Evolutionary conservation across 768 basidiomycete genomes (phyloP), one percentile per base, ranked within the genome.

Genomic region (Brasilioporus rufonigricans): DNA sequence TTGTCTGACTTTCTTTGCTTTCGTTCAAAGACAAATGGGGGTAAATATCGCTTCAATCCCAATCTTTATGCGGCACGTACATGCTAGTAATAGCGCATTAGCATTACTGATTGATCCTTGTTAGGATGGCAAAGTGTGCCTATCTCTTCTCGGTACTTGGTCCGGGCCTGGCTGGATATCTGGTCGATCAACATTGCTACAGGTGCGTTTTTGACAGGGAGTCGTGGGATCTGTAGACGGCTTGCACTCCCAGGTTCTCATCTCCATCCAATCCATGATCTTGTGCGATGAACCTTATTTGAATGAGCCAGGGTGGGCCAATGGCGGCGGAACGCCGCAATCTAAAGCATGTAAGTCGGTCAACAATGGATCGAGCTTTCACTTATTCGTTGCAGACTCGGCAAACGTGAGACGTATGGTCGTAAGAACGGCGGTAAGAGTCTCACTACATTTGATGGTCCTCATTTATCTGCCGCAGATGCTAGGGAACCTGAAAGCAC

Each of bases 241-340:
- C 2, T 53, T 47, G 16, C 47, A 14, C 40, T 11, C 60, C 21
- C 48, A 83, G 80, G 85, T 95, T 35, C 77, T 98, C 39, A 90
- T 97, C 36, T 95, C 93, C 16, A 95, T 98, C 31, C 95, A 97
- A 74, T 93, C 91, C 16, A 93, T 98, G 91, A 96, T 97, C 61
- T 76, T 97, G 24, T 94, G 90, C 58, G 95, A 96, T 19, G 94
- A 88, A 54, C 86, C 95, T 10, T 96, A 94, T 68, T 71, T 93
- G 56, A 96, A 96, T 61, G 94, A 98, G 68, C 94, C 94, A 19
- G 93, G 89, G 24, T 91, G 90, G 90, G 86, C 90, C 21, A 73
- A 72, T 39, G 80, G 82, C 53, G 83, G 78, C 16, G 92, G 92
- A 26, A 88, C 85, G 24, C 80, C 89, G 2, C 80, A 83, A 59